Evolutionary conservation across 164 flowering plant species (phyloP).

Genomic region (Vitis rupestris): DNA sequence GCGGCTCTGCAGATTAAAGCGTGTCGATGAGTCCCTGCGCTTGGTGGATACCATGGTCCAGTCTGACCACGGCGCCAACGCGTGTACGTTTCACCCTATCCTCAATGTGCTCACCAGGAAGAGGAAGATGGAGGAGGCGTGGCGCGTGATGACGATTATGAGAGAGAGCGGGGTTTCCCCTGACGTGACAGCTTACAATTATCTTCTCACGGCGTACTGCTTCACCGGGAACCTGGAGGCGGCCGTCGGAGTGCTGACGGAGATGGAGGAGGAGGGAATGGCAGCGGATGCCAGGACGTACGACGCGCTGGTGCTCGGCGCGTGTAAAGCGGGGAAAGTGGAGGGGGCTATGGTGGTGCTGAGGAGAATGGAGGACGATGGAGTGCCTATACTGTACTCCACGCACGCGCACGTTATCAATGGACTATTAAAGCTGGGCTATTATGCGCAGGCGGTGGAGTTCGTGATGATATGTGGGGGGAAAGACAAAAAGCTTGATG

Average conservation of each 20-base stretch:
- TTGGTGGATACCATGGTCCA: conserved; percentile 37
- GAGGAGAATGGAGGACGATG: conserved; percentile 60
- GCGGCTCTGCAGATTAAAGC: conserved; percentile 36
- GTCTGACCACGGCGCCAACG: conserved; percentile 20
- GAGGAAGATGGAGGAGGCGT: conserved; percentile 35
- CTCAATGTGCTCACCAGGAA: conserved; percentile 35
- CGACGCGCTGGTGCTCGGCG: conserved; percentile 68
- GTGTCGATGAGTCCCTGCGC: conserved; percentile 31
- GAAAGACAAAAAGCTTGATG: conserved; percentile 39
- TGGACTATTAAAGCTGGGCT: conserved; percentile 35
- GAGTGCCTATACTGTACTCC: conserved; percentile 34
- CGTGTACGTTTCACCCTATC: conserved; percentile 48
- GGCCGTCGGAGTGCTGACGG: conserved; percentile 30
- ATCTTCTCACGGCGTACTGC: conserved; percentile 40
- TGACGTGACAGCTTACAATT: conserved; percentile 47
- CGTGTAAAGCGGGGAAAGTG: conserved; percentile 54
- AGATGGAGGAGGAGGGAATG: conserved; percentile 43
- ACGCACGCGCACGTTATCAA: conserved; percentile 49
- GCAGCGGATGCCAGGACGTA: conserved; percentile 47
- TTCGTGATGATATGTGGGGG: conserved; percentile 48
- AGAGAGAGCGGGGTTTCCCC: conserved; percentile 22
- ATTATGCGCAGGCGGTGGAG: conserved; percentile 46
- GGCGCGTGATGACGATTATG: conserved; percentile 45
- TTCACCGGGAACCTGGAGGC: conserved; percentile 32
- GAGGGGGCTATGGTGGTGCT: conserved; percentile 50